Base-by-base conservation (phyloP, 2,329 filamentous ascomycete genomes). In the Chaetomiaceae sp. region DNA sequence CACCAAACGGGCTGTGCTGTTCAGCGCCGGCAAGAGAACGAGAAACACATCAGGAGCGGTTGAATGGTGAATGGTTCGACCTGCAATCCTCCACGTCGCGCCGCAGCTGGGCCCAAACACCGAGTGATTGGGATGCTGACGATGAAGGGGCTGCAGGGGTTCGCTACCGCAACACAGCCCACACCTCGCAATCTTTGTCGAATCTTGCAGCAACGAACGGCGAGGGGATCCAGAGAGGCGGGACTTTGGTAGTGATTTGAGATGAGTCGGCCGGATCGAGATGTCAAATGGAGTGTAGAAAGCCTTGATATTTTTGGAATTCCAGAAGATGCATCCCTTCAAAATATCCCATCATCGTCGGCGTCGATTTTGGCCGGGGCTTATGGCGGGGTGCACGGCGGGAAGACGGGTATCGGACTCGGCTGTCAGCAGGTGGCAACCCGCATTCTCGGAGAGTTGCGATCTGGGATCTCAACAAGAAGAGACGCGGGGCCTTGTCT, bases 11-110 rank as follows among this genome's bases (percentile, higher is more conserved):
- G n/a, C n/a, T n/a, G n/a, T n/a, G n/a, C n/a, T n/a, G n/a, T n/a
- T n/a, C n/a, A n/a, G n/a, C n/a, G 34, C 33, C 43, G 36, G 47
- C 17, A 33, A 44, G 33, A 20, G 17, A 33, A 39, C n/a, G 33
- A 44, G 44, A 54, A 51, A 47, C 51, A 38, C 38, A 33, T 11
- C 39, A 54, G 54, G 58, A 58, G 46, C 44, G 37, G 42, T 22
- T 42, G 38, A 48, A 58, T 62, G 59, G 25, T 42, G 38, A 48
- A 58, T 62, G 59, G 64, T 65, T 64, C 62, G 63, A 65, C 61
- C 61, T 54, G 45, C 60, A 58, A 63, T 64, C 61, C 61, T 56
- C 58, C 59, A 64, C 66, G 66, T 64, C 64, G 66, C 52, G 55
- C 61, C 53, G 65, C 59, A 61, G 63, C 58, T 23, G 54, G 12